Conservation (phyloP, 1,139 yeast genomes). For the Yarrowia galli region DNA sequence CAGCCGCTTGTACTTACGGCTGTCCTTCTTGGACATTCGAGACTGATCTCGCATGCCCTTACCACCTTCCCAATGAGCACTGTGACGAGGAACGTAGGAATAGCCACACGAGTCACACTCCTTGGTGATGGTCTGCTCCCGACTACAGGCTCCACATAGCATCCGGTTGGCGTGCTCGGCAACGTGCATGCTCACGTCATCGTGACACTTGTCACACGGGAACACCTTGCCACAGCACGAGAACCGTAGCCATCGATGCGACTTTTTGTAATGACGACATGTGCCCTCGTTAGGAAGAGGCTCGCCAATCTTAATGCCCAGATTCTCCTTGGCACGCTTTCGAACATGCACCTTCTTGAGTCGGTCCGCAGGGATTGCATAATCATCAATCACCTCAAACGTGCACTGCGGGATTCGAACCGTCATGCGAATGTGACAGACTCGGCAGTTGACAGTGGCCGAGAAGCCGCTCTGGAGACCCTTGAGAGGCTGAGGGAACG, state of each 20-base stretch:
- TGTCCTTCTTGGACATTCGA: slow-evolving; percentile 54
- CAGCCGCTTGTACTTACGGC: slow-evolving; percentile 52
- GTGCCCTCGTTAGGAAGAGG: slow-evolving; percentile 54
- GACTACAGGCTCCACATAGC: slow-evolving; percentile 56
- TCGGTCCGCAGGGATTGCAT: slow-evolving; percentile 41
- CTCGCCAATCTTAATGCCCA: slow-evolving; percentile 52
- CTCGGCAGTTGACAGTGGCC: slow-evolving; percentile 49
- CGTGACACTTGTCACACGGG: slow-evolving; percentile 56
- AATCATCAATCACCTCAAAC: slow-evolving; percentile 49
- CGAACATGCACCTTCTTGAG: slow-evolving; percentile 43
- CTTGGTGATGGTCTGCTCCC: slow-evolving; percentile 53
- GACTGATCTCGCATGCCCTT: slow-evolving; percentile 54
- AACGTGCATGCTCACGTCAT: slow-evolving; percentile 42
- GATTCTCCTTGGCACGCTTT: slow-evolving; percentile 45
- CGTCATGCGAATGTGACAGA: slow-evolving; percentile 52
- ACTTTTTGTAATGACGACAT: slow-evolving; percentile 54
- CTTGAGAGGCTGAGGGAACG: slow-evolving; percentile 47
- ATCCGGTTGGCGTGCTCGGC: slow-evolving; percentile 54
- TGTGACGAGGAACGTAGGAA: slow-evolving; percentile 48
- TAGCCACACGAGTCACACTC: slow-evolving; percentile 52
- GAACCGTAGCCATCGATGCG: slow-evolving; percentile 56
- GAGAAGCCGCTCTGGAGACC: slow-evolving; percentile 51
- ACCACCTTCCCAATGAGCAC: slow-evolving; percentile 58
- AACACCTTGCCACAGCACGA: slow-evolving; percentile 55
- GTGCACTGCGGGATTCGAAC: slow-evolving; percentile 49